Base-by-base conservation (phyloP, 2,329 filamentous ascomycete genomes). In the Cladosporium sp. region DNA sequence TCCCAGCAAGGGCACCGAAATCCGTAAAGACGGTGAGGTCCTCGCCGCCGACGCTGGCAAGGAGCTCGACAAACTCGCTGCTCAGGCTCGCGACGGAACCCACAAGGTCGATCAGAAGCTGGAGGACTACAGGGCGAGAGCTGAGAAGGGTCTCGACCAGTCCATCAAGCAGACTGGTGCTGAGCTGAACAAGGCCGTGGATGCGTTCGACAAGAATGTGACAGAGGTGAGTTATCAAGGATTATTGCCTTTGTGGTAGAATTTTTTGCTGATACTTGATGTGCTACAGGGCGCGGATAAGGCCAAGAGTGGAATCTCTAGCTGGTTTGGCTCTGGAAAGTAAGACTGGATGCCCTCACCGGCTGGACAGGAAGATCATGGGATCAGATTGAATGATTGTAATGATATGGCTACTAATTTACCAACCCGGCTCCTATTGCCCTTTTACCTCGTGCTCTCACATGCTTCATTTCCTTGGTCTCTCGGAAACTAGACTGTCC, bases 151-250 rank as follows among this genome's bases (percentile, higher is more conserved):
- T 64, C 64, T 85, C 59, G 79, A 83, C 36, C 78, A 85, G 54
- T 73, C 84, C 27, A 70, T 85, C 61, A 82, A 84, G 67, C 87
- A 89, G 64, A 82, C 77, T 2, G 70, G 73, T 54, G 71, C 68
- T 53, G 71, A 78, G 50, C 56, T 80, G 57, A 74, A 78, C 59
- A 65, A 65, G 40, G 73, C 75, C 8, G 73, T 93, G 45, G 86
- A 96, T 70, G 82, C 86, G 68, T 85, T 91, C 62, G 91, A 96
- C 73, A 81, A 83, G 63, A 90, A 83, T 58, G 85, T 96, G 47
- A 87, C 30, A 6, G 55, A 64, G 53, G 57, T 52, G 51, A 59
- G 59, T 59, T 54, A 52, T 17, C 38, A 15, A 18, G 11, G 24
- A 42, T 56, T 48, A 49, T 54, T n/a, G n/a, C n/a, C n/a, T n/a